Evolutionary conservation across 805 yeast species (phyloP).

Genomic region (Metschnikowia anglica): DNA sequence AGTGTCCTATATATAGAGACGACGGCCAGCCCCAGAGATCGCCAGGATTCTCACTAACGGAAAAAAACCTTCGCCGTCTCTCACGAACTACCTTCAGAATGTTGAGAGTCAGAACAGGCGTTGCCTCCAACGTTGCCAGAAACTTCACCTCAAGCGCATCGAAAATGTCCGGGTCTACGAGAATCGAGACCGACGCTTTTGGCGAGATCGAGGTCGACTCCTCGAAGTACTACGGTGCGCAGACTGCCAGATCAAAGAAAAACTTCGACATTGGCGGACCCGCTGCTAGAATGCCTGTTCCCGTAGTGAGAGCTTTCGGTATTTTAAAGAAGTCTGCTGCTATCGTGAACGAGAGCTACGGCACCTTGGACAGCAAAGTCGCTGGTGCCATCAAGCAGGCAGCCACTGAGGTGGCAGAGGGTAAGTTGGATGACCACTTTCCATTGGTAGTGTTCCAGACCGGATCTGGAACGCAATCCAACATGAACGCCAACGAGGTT

Average conservation of each 20-base stretch:
- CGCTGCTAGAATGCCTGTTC: conserved; percentile 87
- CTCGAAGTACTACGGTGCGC: conserved; percentile 96
- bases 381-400: conserved; percentile 87
- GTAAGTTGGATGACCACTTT: conserved; percentile 90
- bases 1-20: conserved; percentile 10
- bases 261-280: conserved; percentile 96
- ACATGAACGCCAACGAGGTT: conserved; percentile 99
- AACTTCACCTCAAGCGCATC: conserved; percentile 30
- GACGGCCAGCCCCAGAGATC: conserved; percentile 5
- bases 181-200: conserved; percentile 93
- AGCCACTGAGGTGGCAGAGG: conserved; percentile 91
- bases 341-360: conserved; percentile 78
- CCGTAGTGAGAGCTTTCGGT: conserved; percentile 90
- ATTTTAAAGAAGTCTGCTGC: conserved; percentile 93
- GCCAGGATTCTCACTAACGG: conserved; percentile 4
- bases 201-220: conserved; percentile 92
- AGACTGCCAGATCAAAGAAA: conserved; percentile 88
- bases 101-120: conserved; percentile 21
- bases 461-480: conserved; percentile 97
- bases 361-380: conserved; percentile 76
- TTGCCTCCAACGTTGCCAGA: conserved; percentile 22
- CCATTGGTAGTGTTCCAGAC: conserved; percentile 99
- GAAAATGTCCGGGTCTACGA: conserved; percentile 31
- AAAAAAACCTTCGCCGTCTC: conserved; percentile 3
- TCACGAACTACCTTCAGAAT: conserved; percentile 6